Evolutionary conservation across 75 land plant genomes (phyloP), one percentile per base, ranked within the genome.

Genomic region (Sequoiadendron giganteum): DNA sequence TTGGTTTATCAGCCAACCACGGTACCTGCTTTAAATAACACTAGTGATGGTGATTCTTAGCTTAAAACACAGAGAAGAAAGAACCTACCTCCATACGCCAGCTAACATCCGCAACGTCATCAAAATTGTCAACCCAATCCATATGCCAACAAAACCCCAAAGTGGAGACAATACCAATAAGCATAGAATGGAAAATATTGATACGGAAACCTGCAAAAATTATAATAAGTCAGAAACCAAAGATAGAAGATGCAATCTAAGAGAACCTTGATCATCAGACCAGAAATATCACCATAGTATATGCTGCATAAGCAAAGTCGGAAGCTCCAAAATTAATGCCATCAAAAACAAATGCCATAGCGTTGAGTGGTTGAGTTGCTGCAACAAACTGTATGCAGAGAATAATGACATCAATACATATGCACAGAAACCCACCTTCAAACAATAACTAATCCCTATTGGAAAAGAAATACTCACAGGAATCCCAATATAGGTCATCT

Each of bases 31-130:
- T 85, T 52, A 18, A 55, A 32, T 85, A 49, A 40, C 55, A 30
- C 21, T 85, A 85, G 11, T 11, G 43, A 87, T 18, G 16, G 34
- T 32, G 47, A 78, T 32, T 10, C 34, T 47, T 85, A 75, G 39
- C 21, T 28, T 39, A 38, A 13, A n/a, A 34, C 40, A 70, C 32
- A 25, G 2, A 84, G 39, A 84, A 54, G 13, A 89, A 70, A 32
- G 38, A 28, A 16, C 36, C 85, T 92, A 97, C 99, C 99, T 97
- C 93, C 92, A 90, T 87, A 96, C 85, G 8, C 99, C 99, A 76
- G 96, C 94, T 45, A 90, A 78, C 91, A 95, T 88, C 81, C 98
- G 92, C 7, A 97, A 87, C 49, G 87, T 89, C 97, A 97, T 96
- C 82, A 94, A 90, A 54, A 94, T 88, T 10, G 94, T 92, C 68